Evolutionary conservation across 352 stramenopile species (phyloP).

Genomic region (Phytopythium oedochilum): DNA sequence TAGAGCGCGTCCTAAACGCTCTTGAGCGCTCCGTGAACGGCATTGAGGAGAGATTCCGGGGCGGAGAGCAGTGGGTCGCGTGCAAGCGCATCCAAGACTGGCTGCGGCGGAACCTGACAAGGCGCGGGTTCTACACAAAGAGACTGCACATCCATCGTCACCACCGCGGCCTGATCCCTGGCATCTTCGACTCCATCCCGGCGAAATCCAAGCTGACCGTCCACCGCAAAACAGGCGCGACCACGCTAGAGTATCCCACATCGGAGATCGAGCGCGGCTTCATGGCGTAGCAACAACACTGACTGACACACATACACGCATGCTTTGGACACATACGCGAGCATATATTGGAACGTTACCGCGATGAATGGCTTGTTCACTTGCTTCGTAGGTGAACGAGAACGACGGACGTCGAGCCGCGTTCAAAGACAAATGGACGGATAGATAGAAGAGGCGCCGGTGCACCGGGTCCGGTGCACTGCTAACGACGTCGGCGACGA

Average conservation of each 20-base stretch:
- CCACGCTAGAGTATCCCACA: conserved; percentile 47
- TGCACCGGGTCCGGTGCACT: too few relatives aligned
- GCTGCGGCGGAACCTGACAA: conserved; percentile 31
- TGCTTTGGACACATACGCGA: too few relatives aligned
- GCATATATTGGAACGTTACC: conserved; percentile 2
- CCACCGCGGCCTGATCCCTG: conserved; percentile 44
- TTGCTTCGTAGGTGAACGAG: background rate
- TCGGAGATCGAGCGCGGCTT: conserved; percentile 13
- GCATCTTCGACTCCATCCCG: conserved; percentile 58
- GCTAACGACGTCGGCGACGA: too few relatives aligned
- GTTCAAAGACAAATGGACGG: background rate
- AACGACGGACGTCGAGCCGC: background rate
- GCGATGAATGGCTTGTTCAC: background rate
- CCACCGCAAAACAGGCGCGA: conserved; percentile 9
- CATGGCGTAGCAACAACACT: background rate
- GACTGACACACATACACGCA: too few relatives aligned
- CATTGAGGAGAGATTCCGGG: conserved; percentile 21
- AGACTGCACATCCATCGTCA: conserved; percentile 31
- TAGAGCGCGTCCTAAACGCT: conserved; percentile 20
- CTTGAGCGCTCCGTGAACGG: conserved; percentile 23
- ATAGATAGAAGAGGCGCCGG: conserved; percentile 1
- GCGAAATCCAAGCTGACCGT: conserved; percentile 39
- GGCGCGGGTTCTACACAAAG: conserved; percentile 57
- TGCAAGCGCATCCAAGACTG: conserved; percentile 43
- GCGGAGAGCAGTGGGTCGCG: conserved; percentile 26